Evolutionary conservation across 768 basidiomycete genomes (phyloP), one percentile per base, ranked within the genome.

Genomic region (Leccinum olivaceopallidum): DNA sequence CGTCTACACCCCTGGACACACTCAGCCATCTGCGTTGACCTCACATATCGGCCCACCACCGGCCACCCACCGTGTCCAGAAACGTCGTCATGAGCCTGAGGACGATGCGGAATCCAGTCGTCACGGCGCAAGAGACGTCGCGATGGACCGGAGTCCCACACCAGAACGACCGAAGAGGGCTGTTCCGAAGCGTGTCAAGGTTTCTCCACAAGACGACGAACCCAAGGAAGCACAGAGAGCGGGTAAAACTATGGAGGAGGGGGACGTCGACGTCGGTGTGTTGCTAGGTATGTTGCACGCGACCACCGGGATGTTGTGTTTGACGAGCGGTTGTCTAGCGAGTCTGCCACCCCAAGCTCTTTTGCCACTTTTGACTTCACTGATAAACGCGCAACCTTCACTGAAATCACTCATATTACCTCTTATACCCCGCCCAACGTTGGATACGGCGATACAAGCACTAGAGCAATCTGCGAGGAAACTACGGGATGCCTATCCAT

Each of bases 131-230:
- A 74, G 82, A 60, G 90, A 92, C 65, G 83, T 89, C 56, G 81
- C 85, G 16, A 94, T 94, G 92, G 92, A 92, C 72, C 81, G 89
- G 61, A 92, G 90, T 64, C 90, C 92, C 8, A 92, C 92, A 3
- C 89, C 91, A 16, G 92, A 94, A 72, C 81, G 89, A 49, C 84
- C 83, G 37, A 90, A 86, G 74, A 84, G 87, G 66, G 80, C 81
- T 6, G 78, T 84, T 37, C 87, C 86, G 18, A 92, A 93, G 74
- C 84, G 89, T 60, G 82, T 83, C 64, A 75, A 60, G 61, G 60
- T 66, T 69, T 67, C 58, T 22, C 44, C 60, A 36, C 63, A 67
- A 54, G 67, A 70, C 3, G 67, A 69, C 2, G 67, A 73, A 30
- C 60, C 69, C 30, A 81, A 80, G 64, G 81, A 80, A 20, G 79